Conservation (phyloP, 345 rosid genomes). For the Adansonia digitata region DNA sequence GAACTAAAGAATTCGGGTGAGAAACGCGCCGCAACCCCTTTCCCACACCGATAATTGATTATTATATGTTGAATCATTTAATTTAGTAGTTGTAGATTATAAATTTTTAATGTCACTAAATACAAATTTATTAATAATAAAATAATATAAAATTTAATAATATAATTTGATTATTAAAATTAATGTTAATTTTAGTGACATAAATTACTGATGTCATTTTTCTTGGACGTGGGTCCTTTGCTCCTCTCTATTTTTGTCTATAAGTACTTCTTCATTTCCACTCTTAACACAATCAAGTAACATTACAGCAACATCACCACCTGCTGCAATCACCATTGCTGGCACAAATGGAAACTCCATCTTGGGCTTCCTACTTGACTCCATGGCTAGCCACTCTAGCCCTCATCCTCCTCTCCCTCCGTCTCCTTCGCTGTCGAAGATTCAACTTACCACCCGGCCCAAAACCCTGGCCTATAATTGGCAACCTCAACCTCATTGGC, state of each 20-base stretch:
- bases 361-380: slow-evolving; percentile 2
- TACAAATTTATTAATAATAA: too few relatives aligned
- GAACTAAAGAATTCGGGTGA: too few relatives aligned
- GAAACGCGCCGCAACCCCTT: not conserved
- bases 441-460: slow-evolving; percentile 59
- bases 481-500: slow-evolving; percentile 63
- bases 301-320: not conserved
- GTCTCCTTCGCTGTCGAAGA: slow-evolving; percentile 27
- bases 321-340: not conserved
- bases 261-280: not conserved
- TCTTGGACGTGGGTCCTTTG: too few relatives aligned
- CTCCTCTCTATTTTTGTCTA: not conserved
- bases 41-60: too few relatives aligned
- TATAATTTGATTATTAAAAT: too few relatives aligned
- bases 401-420: slow-evolving; percentile 32
- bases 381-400: slow-evolving; percentile 33
- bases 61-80: too few relatives aligned
- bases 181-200: too few relatives aligned
- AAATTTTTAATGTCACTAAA: too few relatives aligned
- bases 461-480: slow-evolving; percentile 62
- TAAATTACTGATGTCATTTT: too few relatives aligned
- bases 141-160: too few relatives aligned
- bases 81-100: too few relatives aligned
- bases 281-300: not conserved
- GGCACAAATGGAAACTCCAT: slow-evolving; percentile 15